Evolutionary conservation across 2,329 filamentous ascomycete species (phyloP).

Genomic region (Aspergillus intermedius): DNA sequence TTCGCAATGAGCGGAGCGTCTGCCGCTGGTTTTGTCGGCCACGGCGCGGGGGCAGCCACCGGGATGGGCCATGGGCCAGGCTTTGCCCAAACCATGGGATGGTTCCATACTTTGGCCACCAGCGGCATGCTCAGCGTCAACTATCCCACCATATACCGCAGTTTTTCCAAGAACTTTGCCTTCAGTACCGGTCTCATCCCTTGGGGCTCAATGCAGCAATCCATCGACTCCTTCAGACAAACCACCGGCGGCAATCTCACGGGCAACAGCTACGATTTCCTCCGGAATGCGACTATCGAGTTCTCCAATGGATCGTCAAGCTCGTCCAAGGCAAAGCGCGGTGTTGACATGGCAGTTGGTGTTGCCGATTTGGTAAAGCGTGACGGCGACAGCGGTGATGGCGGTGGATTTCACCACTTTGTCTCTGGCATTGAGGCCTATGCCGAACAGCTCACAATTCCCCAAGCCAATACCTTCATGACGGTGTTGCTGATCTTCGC

Average conservation of each 20-base stretch:
- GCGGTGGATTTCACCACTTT: constrained; percentile 44
- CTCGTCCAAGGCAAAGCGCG: constrained; percentile 49
- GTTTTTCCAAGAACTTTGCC: constrained; percentile 86
- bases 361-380: constrained; percentile 48
- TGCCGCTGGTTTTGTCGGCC: constrained; percentile 57
- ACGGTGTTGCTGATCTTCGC: constrained; percentile 83
- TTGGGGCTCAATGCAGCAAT: constrained; percentile 70
- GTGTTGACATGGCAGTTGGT: constrained; percentile 40
- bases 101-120: constrained; percentile 90
- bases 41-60: constrained; percentile 55
- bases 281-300: constrained; percentile 69
- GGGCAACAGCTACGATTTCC: constrained; percentile 64
- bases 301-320: constrained; percentile 56
- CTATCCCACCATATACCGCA: constrained; percentile 80
- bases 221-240: constrained; percentile 77
- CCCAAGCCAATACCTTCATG: constrained; percentile 91
- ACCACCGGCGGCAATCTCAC: constrained; percentile 83
- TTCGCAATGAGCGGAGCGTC: constrained; percentile 66
- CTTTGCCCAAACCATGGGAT: constrained; percentile 77
- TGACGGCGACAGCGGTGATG: constrained; percentile 29
- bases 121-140: constrained; percentile 93
- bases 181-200: constrained; percentile 82
- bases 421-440: constrained; percentile 76
- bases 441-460: constrained; percentile 76
- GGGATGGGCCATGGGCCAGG: constrained; percentile 55